Evolutionary conservation across 169 alveolate species (phyloP).

Genomic region (Eimeria sp.): DNA sequence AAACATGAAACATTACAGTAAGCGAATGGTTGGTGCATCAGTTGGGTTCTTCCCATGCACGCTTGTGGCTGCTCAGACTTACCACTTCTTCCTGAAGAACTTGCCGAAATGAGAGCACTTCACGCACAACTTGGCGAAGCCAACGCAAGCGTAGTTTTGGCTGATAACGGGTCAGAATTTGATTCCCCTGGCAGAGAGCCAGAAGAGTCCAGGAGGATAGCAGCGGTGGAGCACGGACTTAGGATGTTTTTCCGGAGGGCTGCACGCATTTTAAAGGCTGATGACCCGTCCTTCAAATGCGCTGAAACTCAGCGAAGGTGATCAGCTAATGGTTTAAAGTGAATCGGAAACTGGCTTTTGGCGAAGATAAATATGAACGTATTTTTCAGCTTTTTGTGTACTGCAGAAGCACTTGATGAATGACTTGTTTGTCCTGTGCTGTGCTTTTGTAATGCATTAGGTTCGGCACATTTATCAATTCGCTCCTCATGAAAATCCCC

Average conservation of each 20-base stretch:
- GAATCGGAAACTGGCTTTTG: not conserved
- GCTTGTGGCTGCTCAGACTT: slow-evolving; percentile 18
- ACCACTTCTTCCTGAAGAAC: slow-evolving; percentile 70
- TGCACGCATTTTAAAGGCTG: slow-evolving; percentile 61
- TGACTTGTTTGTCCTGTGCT: not conserved
- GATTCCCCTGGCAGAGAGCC: not conserved
- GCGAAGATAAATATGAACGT: not conserved
- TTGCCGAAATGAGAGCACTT: slow-evolving; percentile 74
- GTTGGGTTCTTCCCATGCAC: not conserved
- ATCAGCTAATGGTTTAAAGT: not conserved
- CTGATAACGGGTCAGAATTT: not conserved
- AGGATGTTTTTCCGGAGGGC: slow-evolving; percentile 77
- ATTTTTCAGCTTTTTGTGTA: not conserved
- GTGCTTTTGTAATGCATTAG: not conserved
- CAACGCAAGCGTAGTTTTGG: slow-evolving; percentile 69
- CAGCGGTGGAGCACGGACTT: slow-evolving; percentile 58
- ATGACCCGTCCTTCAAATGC: slow-evolving; percentile 57
- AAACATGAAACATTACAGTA: not conserved
- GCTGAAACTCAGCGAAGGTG: slow-evolving; percentile 78
- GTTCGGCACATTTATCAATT: slow-evolving; percentile 50
- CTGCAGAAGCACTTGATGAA: not conserved
- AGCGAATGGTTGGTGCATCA: not conserved
- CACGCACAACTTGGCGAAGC: slow-evolving; percentile 74
- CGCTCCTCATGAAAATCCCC: slow-evolving; percentile 80
- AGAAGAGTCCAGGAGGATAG: slow-evolving; percentile 17